These are phyloP conservation scores for Trichomonascaceae sp. DNA, from an alignment of 1,139 yeast species.

Conservation along the genomic window DNA sequence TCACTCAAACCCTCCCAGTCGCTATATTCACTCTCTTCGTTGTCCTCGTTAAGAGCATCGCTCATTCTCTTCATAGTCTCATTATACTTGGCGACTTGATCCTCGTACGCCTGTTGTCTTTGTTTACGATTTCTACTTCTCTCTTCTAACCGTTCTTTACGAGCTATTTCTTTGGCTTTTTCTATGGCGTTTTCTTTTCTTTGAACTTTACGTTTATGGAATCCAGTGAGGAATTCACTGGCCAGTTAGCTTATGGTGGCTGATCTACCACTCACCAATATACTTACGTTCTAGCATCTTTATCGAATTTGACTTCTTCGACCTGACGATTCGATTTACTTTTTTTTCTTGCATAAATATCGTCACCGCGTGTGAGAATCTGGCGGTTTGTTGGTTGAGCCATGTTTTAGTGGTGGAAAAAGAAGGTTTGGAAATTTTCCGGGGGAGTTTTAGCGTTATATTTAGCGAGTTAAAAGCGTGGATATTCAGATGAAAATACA, in stretches of 20 bases:
- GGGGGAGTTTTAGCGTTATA: no score
- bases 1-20: conserved; percentile 35
- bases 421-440: not conserved
- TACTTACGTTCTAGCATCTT: conserved; percentile 50
- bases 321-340: conserved; percentile 57
- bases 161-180: conserved; percentile 66
- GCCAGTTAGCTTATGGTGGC: no score
- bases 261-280: no score
- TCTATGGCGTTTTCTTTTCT: conserved; percentile 82
- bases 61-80: conserved; percentile 47
- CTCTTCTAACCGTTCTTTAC: conserved; percentile 69
- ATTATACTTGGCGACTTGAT: conserved; percentile 53
- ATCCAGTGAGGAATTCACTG: conserved; percentile 81
- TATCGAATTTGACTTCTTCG: conserved; percentile 77
- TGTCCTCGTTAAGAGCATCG: conserved; percentile 26
- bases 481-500: no score
- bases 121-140: conserved; percentile 65
- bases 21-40: conserved; percentile 20
- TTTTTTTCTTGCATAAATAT: conserved; percentile 64
- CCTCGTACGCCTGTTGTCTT: conserved; percentile 57
- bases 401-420: conserved; percentile 5
- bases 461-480: no score
- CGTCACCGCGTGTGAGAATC: conserved; percentile 74
- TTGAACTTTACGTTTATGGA: conserved; percentile 86
- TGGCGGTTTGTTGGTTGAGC: conserved; percentile 51